Evolutionary conservation across 352 stramenopile genomes (phyloP).

Genomic region (Globisporangium viniferum): DNA sequence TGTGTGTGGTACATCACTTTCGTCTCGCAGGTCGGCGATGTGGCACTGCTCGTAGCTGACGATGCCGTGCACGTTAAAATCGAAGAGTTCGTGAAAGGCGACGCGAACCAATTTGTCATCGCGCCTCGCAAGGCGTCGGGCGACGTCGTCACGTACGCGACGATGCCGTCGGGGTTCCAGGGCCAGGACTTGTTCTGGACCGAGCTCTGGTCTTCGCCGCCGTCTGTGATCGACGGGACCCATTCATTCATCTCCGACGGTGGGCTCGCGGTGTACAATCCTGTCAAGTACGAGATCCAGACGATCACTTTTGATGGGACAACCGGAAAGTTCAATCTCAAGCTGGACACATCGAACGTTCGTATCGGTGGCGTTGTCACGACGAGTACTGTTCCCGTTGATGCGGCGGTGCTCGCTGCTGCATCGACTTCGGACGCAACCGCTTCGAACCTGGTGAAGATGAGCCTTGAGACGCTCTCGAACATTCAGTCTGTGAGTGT

Average conservation of each 20-base stretch:
- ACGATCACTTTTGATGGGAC: slow-evolving; percentile 66
- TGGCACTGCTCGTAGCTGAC: slow-evolving; percentile 55
- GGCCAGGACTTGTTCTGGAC: slow-evolving; percentile 95
- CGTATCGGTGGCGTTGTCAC: slow-evolving; percentile 44
- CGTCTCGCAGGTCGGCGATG: slow-evolving; percentile 75
- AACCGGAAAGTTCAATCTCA: slow-evolving; percentile 62
- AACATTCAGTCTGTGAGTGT: slow-evolving; percentile 88
- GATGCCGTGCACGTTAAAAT: slow-evolving; percentile 50
- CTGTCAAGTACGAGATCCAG: slow-evolving; percentile 89
- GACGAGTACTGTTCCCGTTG: slow-evolving; percentile 39
- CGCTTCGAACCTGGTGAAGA: slow-evolving; percentile 76
- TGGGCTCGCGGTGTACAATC: slow-evolving; percentile 90
- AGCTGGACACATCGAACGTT: slow-evolving; percentile 68
- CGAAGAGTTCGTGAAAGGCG: slow-evolving; percentile 90
- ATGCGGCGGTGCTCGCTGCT: slow-evolving; percentile 39
- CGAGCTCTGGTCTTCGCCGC: slow-evolving; percentile 88
- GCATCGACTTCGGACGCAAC: slow-evolving; percentile 36
- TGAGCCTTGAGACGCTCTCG: slow-evolving; percentile 69
- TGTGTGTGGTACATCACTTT: slow-evolving; percentile 88
- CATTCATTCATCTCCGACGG: slow-evolving; percentile 90
- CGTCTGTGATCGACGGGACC: slow-evolving; percentile 82
- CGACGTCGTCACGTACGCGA: slow-evolving; percentile 87
- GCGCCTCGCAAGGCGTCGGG: slow-evolving; percentile 92
- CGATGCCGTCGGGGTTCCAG: slow-evolving; percentile 72
- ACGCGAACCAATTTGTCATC: slow-evolving; percentile 95